These are phyloP conservation scores for Stentor roeselii DNA, from an alignment of 73 alveolate genomes.

Conservation along the genomic window DNA sequence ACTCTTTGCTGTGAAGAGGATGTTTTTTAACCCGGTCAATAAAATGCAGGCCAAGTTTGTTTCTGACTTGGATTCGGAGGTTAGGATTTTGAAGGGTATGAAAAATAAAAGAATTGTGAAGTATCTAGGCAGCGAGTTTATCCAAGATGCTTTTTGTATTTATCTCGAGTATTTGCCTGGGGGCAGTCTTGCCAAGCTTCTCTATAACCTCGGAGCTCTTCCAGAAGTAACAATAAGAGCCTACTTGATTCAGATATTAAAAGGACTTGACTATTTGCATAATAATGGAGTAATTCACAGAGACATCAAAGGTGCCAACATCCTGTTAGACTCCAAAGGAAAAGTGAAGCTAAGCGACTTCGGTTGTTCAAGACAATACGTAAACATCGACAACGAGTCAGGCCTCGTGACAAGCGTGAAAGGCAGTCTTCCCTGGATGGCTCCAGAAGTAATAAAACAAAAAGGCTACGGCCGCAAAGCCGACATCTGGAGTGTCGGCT, in stretches of 20 bases:
- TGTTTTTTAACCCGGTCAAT: not conserved
- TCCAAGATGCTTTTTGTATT: constrained; percentile 58
- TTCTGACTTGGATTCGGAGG: constrained; percentile 29
- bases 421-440: constrained; percentile 75
- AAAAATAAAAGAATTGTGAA: constrained; percentile 67
- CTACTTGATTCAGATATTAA: constrained; percentile 34
- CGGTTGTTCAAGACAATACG: constrained; percentile 50
- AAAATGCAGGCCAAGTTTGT: not conserved
- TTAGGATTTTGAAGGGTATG: constrained; percentile 49
- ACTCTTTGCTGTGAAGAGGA: constrained; percentile 14
- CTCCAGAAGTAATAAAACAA: constrained; percentile 34
- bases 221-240: constrained; percentile 42
- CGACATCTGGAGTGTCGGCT: constrained; percentile 74
- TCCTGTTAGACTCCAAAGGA: constrained; percentile 65
- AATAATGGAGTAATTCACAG: constrained; percentile 72
- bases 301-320: constrained; percentile 78
- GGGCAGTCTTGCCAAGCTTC: constrained; percentile 39
- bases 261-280: constrained; percentile 67
- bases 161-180: constrained; percentile 72
- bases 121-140: constrained; percentile 68
- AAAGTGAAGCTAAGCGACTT: constrained; percentile 69
- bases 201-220: constrained; percentile 32
- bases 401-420: constrained; percentile 40
- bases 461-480: constrained; percentile 45
- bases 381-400: constrained; percentile 31